Evolutionary conservation across 2,329 filamentous ascomycete species (phyloP).

Genomic region (Fusarium camptoceras): DNA sequence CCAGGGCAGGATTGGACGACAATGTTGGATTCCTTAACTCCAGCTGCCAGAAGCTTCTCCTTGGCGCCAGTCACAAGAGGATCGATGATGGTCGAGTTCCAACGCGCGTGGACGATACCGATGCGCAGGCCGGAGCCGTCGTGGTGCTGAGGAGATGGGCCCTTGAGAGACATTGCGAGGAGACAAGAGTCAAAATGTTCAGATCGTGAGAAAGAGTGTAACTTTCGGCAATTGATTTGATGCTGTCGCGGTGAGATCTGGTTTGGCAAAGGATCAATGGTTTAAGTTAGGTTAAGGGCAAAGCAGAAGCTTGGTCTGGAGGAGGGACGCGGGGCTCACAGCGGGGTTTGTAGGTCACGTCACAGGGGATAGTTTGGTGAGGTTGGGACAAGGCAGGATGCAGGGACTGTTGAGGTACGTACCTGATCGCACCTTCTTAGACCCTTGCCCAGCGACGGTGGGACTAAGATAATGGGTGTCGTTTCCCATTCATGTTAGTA

Average conservation of each 20-base stretch:
- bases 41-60: constrained; percentile 79
- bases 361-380: constrained; percentile 24
- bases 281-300: constrained; percentile 19
- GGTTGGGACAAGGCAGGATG: constrained; percentile 20
- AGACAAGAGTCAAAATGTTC: neutral
- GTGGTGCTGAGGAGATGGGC: constrained; percentile 67
- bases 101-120: constrained; percentile 94
- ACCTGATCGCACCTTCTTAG: constrained; percentile 24
- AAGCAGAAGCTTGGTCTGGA: constrained; percentile 22
- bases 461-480: neutral
- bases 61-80: constrained; percentile 84
- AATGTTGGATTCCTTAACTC: constrained; percentile 90
- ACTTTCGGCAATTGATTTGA: neutral
- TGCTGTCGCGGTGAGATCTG: constrained; percentile 12
- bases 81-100: constrained; percentile 91
- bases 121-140: constrained; percentile 83
- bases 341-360: constrained; percentile 45
- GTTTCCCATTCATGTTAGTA: constrained; percentile 1
- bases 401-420: constrained; percentile 41
- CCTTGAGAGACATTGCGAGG: constrained; percentile 59
- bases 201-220: neutral
- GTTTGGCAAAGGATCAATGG: constrained; percentile 12
- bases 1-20: constrained; percentile 90
- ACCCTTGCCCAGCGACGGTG: constrained; percentile 5
- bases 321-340: constrained; percentile 42